Evolutionary conservation across 1,284 basidiomycete species (phyloP), one percentile per base, ranked within the genome.

Genomic region (Papiliotrema fonsecae): DNA sequence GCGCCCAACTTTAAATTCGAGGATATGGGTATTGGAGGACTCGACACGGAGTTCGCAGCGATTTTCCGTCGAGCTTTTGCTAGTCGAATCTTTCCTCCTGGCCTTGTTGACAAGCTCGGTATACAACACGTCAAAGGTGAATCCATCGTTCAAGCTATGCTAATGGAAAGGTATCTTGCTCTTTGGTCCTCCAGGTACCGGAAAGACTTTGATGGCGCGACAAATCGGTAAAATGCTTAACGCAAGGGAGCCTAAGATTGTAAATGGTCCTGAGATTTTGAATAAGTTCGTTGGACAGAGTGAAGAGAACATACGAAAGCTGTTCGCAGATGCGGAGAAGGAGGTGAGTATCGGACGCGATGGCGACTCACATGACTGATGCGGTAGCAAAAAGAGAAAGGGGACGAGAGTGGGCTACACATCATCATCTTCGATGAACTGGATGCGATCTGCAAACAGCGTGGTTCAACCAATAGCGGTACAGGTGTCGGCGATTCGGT

Each of bases 161-260:
- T 35, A 5, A 35, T 35, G 34, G 16, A 19, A 51, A 88, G 87
- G 88, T 79, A 92, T 99, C 55, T 80, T 99, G 42, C 81, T 99
- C 1, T 89, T 87, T 61, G 96, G 96, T 19, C 96, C 96, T 46
- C 96, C 96, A 1, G 94, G 96, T 67, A 98, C 96, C 9, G 96
- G 96, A 58, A 99, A 99, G 77, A 99, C 96, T 3, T 79, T 99
- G 31, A 91, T 99, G 78, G 96, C 96, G 4, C 81, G 96, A 39
- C 96, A 98, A 77, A 99, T 99, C 56, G 96, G 96, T 21, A 97
- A 96, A 75, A 98, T 99, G 92, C 79, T 98, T 55, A 98, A 98
- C 65, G 94, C 96, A 2, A 80, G 89, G 53, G 96, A 99, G 73
- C 96, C 96, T 25, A 99, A 99, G 75, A 83, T 99, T 52, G 96